Evolutionary conservation across 192 early-diverging fungal species (phyloP).

Genomic region (Neocallimastix lanati): DNA sequence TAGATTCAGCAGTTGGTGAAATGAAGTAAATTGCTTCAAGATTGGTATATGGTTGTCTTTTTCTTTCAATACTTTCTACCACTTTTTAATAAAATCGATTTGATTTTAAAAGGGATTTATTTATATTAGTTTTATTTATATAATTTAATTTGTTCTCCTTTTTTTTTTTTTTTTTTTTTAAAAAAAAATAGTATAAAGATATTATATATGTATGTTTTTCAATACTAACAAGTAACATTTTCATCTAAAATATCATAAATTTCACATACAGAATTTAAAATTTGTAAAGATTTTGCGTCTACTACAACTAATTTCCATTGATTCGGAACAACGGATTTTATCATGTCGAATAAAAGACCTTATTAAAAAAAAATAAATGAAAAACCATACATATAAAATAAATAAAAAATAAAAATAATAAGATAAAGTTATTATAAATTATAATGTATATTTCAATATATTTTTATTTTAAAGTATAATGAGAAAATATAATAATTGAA

Average conservation of each 20-base stretch:
- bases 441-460: too few relatives aligned
- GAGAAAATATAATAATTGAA: too few relatives aligned
- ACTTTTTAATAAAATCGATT: slow-evolving; percentile 11
- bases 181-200: neutral
- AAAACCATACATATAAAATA: too few relatives aligned
- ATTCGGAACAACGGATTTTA: slow-evolving; percentile 50
- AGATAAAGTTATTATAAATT: too few relatives aligned
- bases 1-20: slow-evolving; percentile 15
- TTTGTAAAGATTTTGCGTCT: slow-evolving; percentile 49
- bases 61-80: slow-evolving; percentile 25
- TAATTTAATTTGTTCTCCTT: too few relatives aligned
- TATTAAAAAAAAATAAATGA: too few relatives aligned
- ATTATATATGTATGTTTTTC: neutral
- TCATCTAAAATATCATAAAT: slow-evolving; percentile 61
- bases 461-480: too few relatives aligned
- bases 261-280: slow-evolving; percentile 55
- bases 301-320: slow-evolving; percentile 72
- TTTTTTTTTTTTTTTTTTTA: too few relatives aligned
- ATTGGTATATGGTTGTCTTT: slow-evolving; percentile 25
- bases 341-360: slow-evolving; percentile 30
- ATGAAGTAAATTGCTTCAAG: slow-evolving; percentile 46
- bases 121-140: too few relatives aligned
- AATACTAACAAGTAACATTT: slow-evolving; percentile 43
- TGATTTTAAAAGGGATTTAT: too few relatives aligned
- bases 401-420: too few relatives aligned